Evolutionary conservation across 495 filamentous ascomycete genomes (phyloP), one percentile per base, ranked within the genome.

Genomic region (Tetracladium marchalianum): DNA sequence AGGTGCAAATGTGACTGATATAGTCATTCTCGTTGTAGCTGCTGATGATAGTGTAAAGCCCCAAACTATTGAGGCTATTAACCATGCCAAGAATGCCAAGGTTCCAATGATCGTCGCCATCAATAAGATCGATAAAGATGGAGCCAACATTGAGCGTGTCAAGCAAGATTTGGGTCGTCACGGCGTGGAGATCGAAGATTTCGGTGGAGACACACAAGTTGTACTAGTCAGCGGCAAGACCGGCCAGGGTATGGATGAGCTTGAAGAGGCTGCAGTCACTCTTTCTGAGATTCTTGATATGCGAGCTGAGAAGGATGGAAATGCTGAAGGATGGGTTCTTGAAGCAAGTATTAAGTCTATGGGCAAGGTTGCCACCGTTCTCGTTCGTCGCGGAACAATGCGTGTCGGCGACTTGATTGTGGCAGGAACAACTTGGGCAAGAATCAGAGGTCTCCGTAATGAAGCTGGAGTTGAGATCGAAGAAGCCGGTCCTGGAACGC

Each of bases 61-160:
- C 1, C 93, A 99, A 58, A 99, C 93, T 0, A 71, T 97, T 9
- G 93, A 99, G 63, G 90, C 92, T 11, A 84, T 99, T 60, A 95
- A 92, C 57, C 92, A 97, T 55, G 92, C 93, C 4, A 84, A 82
- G 39, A 70, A 73, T n/a, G 88, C 93, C 27, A 82, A 84, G 46
- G 93, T 97, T 1, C 90, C 92, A 11, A 90, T 99, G 41, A 93
- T 97, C 44, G 93, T 97, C 13, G 93, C 93, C n/a, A 87, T 95
- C 64, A 99, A 88, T 68, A 99, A 99, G 62, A 77, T 94, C 39
- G 93, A 99, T 63, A 95, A 90, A 63, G 79, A 82, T 50, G 80
- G 81, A 33, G 76, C 84, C 15, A 78, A 88, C 50, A 62, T 83
- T 11, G 83, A 96, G 35, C 74, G 74, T 17, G 90, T 96, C 46